Conservation (phyloP, 192 early-diverging fungal species). For the Entomortierella chlamydospora region DNA sequence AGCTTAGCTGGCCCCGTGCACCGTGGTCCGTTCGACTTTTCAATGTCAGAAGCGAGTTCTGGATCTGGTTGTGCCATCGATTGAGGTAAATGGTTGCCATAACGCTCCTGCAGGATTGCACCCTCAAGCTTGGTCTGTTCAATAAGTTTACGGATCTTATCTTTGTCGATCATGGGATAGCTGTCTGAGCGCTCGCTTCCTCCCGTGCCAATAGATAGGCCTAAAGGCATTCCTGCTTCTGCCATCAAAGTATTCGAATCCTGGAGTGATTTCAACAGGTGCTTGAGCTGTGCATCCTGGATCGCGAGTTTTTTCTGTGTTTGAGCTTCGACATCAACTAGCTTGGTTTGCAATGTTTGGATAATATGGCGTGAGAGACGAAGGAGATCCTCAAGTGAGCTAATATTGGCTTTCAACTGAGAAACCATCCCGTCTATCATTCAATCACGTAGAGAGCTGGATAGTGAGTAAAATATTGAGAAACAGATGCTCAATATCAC, state of each 20-base stretch:
- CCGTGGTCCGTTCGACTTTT: conserved; percentile 32
- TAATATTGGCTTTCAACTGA: conserved; percentile 75
- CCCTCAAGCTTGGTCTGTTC: conserved; percentile 55
- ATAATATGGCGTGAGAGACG: conserved; percentile 85
- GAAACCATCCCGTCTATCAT: conserved; percentile 65
- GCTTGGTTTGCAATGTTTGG: conserved; percentile 75
- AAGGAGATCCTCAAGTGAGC: conserved; percentile 75
- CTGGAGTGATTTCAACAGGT: conserved; percentile 68
- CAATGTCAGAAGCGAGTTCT: conserved; percentile 20
- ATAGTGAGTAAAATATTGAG: not conserved
- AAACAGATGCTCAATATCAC: too few species aligned
- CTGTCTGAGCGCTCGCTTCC: conserved; percentile 1
- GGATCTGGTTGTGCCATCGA: conserved; percentile 27
- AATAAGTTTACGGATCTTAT: conserved; percentile 35
- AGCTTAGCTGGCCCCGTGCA: conserved; percentile 15
- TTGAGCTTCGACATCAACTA: conserved; percentile 74
- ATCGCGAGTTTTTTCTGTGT: conserved; percentile 75
- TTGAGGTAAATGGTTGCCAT: conserved; percentile 32
- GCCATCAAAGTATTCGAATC: conserved; percentile 67
- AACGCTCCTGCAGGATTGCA: conserved; percentile 36
- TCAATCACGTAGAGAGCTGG: not conserved
- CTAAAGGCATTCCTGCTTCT: conserved; percentile 44
- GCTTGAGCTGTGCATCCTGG: conserved; percentile 76
- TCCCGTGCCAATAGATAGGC: conserved; percentile 10
- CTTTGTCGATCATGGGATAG: conserved; percentile 41